Base-by-base conservation (phyloP, 331 rosid genomes). In the Cydonia oblonga region DNA sequence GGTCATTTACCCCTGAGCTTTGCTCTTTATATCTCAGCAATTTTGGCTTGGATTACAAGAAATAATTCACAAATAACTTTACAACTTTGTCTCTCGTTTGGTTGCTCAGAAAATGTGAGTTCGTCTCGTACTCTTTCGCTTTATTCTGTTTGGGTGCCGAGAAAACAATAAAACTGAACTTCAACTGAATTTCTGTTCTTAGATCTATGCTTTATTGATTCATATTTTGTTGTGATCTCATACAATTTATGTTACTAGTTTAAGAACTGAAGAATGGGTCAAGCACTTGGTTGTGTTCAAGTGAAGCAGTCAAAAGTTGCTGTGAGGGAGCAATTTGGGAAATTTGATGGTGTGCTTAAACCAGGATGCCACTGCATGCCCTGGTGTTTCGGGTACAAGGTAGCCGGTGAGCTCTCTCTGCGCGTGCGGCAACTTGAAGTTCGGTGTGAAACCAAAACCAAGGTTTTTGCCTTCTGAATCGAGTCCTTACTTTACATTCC, bases 361-460 rank as follows among this genome's bases (percentile, higher is more conserved):
- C 96, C 96, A 20, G 98, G 98, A 40, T 85, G 92, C 29, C 98
- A 90, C 74, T 88, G 91, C 35, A 57, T 92, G 78, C 96, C 96
- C 68, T 87, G 96, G 98, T 90, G 90, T 70, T 9, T 88, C 3
- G 96, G 96, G 14, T 83, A 75, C 75, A 77, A 79, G 81, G 46
- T 88, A 28, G 90, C 92, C 32, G 91, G 96, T 73, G 69, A 79
- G 52, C 81, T 92, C 15, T 82, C 96, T 4, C 71, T 88, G 19
- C 96, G 96, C n/a, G 88, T 92, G 64, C 87, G 84, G 75, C 92
- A 92, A 75, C 87, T 92, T 35, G 88, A 85, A 77, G 92, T 92
- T 18, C 81, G 84, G 5, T 90, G 96, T 30, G 96, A 90, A 73
- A 85, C 96, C 16, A 92, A 90, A 67, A 90, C 96, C 4, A 86